Evolutionary conservation across 371 early-diverging fungal species (phyloP).

Genomic region (Chytridiales sp.): DNA sequence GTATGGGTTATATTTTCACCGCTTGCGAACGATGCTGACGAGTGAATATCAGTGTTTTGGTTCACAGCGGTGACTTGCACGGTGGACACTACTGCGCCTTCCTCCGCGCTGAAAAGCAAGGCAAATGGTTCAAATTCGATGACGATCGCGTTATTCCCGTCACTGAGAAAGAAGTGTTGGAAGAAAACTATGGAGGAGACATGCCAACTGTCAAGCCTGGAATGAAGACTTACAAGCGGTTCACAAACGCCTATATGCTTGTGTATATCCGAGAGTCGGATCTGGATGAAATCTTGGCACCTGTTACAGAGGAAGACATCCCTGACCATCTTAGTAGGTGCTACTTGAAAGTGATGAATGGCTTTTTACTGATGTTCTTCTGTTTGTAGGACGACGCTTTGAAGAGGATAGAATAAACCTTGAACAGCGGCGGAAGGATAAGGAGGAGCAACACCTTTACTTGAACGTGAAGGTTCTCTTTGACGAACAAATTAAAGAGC

Average conservation of each 20-base stretch:
- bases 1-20: constrained; percentile 38
- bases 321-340: constrained; percentile 73
- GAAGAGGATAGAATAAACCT: constrained; percentile 58
- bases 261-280: constrained; percentile 86
- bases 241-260: constrained; percentile 96
- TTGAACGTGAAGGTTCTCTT: constrained; percentile 65
- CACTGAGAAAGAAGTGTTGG: constrained; percentile 83
- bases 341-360: not conserved
- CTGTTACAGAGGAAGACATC: constrained; percentile 66
- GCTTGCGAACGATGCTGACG: no score
- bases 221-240: constrained; percentile 59
- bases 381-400: constrained; percentile 51
- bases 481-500: constrained; percentile 60
- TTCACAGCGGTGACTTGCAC: constrained; percentile 94
- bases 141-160: constrained; percentile 95
- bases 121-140: constrained; percentile 94
- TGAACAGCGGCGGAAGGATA: constrained; percentile 62
- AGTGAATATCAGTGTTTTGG: constrained; percentile 76
- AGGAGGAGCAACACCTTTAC: constrained; percentile 69
- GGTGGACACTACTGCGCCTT: constrained; percentile 98
- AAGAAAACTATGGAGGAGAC: constrained; percentile 96
- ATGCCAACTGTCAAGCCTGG: constrained; percentile 14
- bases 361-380: not conserved
- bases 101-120: constrained; percentile 74
- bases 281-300: constrained; percentile 69